Base-by-base conservation (phyloP, 164 flowering plant genomes). In the Taxillus chinensis region DNA sequence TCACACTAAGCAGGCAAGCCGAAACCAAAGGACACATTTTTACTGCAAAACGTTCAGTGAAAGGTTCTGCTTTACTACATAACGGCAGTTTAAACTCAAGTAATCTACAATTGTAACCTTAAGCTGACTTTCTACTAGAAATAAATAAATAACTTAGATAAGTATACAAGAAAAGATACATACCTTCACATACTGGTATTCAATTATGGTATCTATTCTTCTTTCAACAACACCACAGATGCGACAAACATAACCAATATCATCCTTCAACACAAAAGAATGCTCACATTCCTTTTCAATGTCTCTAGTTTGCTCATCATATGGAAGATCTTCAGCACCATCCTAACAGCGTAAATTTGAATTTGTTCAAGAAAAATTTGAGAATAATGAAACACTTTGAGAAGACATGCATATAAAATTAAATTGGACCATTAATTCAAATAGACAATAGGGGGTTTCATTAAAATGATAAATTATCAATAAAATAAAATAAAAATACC, bases 191-290 rank as follows among this genome's bases (percentile, higher is more conserved):
- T 69, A 83, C 70, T 81, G 84, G 56, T 66, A 72, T 59, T 85
- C 90, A 57, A 85, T 70, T 14, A 85, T 81, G 59, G 82, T 71
- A 43, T 81, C 87, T 62, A 85, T 83, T 38, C 73, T 63, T 68
- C 70, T 80, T 52, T 71, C 61, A 61, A 85, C 70, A 14, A 80
- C 70, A 53, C 90, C 90, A 64, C 87, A 85, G 16, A 83, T 64
- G 17, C 87, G 83, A 61, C 90, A 85, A 17, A 85, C 90, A 54
- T 78, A 73, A 53, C 90, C 90, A 67, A 83, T 45, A 63, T 85
- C 90, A 67, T 85, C 90, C 74, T 85, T 83, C 71, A 83, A 58
- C 27, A 85, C 66, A 68, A 74, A 81, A 14, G 88, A 83, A 68
- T 85, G 90, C n/a, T 83, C 86, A 72, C 90, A 85, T 11, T 75